These are phyloP conservation scores for Globisporangium nagaii DNA, from an alignment of 352 stramenopile species.

Conservation along the genomic window DNA sequence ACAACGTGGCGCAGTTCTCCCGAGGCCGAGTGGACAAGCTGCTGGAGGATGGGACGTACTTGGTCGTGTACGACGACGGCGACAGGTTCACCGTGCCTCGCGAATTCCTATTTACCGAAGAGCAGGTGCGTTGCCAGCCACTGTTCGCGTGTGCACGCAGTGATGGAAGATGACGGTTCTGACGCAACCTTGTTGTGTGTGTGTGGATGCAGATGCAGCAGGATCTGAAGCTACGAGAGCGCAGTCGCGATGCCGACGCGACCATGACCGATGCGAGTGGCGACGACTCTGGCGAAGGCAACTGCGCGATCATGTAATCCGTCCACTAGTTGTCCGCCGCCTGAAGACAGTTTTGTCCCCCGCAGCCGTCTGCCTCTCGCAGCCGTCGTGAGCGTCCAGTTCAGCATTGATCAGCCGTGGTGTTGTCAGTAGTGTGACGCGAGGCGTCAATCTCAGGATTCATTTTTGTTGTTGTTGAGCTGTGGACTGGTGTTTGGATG, in stretches of 20 bases:
- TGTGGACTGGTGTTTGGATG: too few species aligned
- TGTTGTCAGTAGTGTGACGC: too few species aligned
- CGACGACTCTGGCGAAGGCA: background rate
- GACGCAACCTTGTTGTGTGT: background rate
- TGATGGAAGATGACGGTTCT: background rate
- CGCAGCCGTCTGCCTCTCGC: too few species aligned
- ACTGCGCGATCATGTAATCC: constrained; percentile 12
- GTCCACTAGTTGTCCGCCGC: background rate
- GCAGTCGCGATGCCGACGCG: background rate
- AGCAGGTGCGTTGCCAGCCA: constrained; percentile 47
- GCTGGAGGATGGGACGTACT: constrained; percentile 34
- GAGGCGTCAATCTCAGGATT: too few species aligned
- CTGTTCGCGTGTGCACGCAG: background rate
- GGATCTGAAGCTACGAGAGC: constrained; percentile 13
- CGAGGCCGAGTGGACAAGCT: constrained; percentile 35
- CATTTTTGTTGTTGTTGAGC: too few species aligned
- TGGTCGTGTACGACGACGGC: constrained; percentile 51
- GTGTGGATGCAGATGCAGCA: constrained; percentile 28
- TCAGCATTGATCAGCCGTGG: too few species aligned
- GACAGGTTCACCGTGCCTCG: constrained; percentile 38
- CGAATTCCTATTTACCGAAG: constrained; percentile 41
- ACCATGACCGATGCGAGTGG: background rate
- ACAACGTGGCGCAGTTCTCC: constrained; percentile 33
- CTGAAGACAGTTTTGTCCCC: too few species aligned
- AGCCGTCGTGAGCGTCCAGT: too few species aligned